phyloP scores from a whole-genome alignment of 1,284 basidiomycete species.

The Hymenochaete sp. region DNA sequence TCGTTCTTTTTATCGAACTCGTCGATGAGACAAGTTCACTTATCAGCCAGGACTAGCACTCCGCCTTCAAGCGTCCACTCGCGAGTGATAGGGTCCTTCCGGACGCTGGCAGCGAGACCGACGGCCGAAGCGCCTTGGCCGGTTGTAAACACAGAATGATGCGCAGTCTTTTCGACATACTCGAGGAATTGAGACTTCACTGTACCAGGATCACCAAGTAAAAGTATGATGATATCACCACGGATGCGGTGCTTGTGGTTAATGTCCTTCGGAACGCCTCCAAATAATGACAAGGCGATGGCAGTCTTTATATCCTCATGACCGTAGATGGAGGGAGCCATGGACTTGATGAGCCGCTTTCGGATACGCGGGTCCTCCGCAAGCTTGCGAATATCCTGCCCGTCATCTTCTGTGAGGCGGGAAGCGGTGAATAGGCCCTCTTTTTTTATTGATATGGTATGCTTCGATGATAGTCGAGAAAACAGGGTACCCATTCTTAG shows the following conservation, averaged over 20 bases:
- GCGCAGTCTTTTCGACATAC: constrained; percentile 98
- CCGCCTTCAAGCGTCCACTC: constrained; percentile 99
- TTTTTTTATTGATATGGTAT: constrained; percentile 96
- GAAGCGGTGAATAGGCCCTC: constrained; percentile 94
- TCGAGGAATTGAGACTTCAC: constrained; percentile 99
- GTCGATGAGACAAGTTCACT: constrained; percentile 98
- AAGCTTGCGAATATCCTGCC: constrained; percentile 81
- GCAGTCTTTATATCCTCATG: constrained; percentile 99
- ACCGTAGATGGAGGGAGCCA: constrained; percentile 97
- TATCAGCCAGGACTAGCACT: constrained; percentile 94
- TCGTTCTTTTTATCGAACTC: constrained; percentile 99
- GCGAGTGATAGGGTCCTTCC: constrained; percentile 93
- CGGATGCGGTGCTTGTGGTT: constrained; percentile 94
- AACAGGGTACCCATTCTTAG: constrained; percentile 98
- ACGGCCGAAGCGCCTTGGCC: constrained; percentile 97
- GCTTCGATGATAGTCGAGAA: constrained; percentile 98
- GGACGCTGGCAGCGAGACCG: constrained; percentile 95
- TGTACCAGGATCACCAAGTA: constrained; percentile 96
- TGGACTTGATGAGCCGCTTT: constrained; percentile 96
- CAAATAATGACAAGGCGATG: constrained; percentile 88
- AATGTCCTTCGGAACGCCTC: constrained; percentile 91
- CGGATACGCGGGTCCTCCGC: constrained; percentile 89
- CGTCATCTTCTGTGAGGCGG: constrained; percentile 94
- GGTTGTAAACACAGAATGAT: constrained; percentile 95
- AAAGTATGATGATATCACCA: constrained; percentile 94